A percentile compares a stretch with the other conserved stretches of the same genome.
Conservation (phyloP, 768 basidiomycete genomes). For the Hericium rajendrae region DNA sequence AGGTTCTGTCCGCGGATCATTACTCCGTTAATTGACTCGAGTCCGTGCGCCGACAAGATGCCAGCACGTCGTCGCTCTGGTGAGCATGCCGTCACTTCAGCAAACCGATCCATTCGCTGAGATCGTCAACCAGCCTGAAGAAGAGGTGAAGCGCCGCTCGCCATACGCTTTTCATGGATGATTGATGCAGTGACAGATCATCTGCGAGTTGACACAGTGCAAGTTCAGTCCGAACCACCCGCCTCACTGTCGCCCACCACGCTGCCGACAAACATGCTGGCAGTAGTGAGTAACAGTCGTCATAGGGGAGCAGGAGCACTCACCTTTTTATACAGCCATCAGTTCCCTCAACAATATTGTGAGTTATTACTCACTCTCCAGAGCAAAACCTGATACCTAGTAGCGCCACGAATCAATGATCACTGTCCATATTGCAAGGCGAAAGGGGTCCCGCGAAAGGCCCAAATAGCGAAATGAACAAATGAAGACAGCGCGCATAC, state of each 20-base stretch:
- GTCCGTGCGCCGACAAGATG: neutral
- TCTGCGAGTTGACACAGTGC: constrained; percentile 49
- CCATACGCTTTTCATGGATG: neutral
- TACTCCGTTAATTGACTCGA: neutral
- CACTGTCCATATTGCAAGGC: constrained; percentile 10
- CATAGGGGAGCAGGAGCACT: neutral
- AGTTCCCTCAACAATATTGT: neutral
- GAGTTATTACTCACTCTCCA: neutral
- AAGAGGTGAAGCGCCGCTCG: neutral
- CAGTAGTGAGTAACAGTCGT: constrained; percentile 45
- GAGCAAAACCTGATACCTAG: neutral
- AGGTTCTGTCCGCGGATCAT: neutral
- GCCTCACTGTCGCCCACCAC: constrained; percentile 35
- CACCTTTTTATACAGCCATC: neutral
- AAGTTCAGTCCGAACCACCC: constrained; percentile 57
- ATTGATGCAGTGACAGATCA: constrained; percentile 33
- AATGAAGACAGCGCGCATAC: neutral
- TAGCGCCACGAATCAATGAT: constrained; percentile 14
- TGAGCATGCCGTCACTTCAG: neutral
- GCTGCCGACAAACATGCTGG: constrained; percentile 52
- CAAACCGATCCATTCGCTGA: too few relatives aligned
- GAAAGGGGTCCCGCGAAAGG: neutral
- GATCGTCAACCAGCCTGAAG: neutral
- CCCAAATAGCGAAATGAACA: neutral
- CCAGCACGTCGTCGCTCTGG: neutral